Conservation (phyloP, 768 basidiomycete species). For the Suillus weaverae region DNA sequence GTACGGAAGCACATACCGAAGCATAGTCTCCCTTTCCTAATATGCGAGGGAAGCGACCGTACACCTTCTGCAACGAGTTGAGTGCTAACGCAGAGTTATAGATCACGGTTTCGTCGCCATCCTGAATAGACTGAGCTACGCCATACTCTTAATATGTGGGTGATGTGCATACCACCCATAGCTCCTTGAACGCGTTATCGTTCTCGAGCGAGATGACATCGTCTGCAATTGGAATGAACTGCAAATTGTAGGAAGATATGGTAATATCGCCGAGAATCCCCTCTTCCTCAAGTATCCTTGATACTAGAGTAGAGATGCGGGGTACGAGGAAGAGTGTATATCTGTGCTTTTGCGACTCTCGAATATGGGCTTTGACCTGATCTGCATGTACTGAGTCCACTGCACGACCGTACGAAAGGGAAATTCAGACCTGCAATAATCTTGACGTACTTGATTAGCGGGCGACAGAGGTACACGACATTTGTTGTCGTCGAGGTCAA, state of each 20-base stretch:
- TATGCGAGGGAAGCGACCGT: constrained; percentile 88
- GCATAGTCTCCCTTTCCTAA: constrained; percentile 92
- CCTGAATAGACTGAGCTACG: constrained; percentile 45
- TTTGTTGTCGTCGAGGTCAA: constrained; percentile 82
- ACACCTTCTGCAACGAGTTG: constrained; percentile 77
- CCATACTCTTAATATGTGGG: background rate
- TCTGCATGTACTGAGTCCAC: constrained; percentile 50
- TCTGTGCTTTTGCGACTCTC: constrained; percentile 71
- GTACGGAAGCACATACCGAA: constrained; percentile 46
- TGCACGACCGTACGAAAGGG: constrained; percentile 16
- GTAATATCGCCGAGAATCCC: constrained; percentile 97
- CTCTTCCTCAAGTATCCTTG: constrained; percentile 87
- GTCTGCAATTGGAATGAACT: constrained; percentile 91
- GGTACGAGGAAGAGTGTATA: constrained; percentile 91
- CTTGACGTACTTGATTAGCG: constrained; percentile 80
- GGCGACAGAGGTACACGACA: constrained; percentile 90
- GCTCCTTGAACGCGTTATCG: constrained; percentile 81
- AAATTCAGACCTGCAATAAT: constrained; percentile 81
- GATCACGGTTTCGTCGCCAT: constrained; percentile 88
- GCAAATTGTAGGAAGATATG: constrained; percentile 84
- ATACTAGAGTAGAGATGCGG: constrained; percentile 81
- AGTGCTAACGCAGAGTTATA: constrained; percentile 90
- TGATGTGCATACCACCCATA: constrained; percentile 77
- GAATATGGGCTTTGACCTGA: constrained; percentile 83
- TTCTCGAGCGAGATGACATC: constrained; percentile 91